A percentile compares a stretch with the other conserved stretches of the same genome.
phyloP scores from a whole-genome alignment of 345 rosid genomes.

The Populus nigra region DNA sequence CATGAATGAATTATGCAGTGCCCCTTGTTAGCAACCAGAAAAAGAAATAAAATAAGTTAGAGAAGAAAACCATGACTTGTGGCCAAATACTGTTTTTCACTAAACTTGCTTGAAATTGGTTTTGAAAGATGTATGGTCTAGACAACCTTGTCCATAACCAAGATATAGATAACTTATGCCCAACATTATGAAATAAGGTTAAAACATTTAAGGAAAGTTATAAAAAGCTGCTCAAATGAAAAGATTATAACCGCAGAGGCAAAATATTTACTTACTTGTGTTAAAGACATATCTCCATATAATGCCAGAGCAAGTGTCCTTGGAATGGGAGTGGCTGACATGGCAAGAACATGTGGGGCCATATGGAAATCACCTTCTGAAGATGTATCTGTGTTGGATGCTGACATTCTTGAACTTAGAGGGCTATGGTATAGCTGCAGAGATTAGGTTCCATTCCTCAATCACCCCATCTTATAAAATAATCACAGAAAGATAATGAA shows the following conservation, averaged over 20 bases:
- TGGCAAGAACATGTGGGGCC: conserved; percentile 97
- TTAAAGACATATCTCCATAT: conserved; percentile 85
- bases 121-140: no score
- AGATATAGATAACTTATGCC: neutral
- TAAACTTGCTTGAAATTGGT: no score
- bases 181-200: neutral
- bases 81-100: no score
- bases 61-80: no score
- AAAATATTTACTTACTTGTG: conserved; percentile 54
- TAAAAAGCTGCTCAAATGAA: neutral
- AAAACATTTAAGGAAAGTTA: neutral
- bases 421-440: conserved; percentile 66
- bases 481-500: conserved; percentile 15
- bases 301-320: conserved; percentile 93
- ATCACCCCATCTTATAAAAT: conserved; percentile 8
- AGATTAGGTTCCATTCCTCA: conserved; percentile 10
- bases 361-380: conserved; percentile 51
- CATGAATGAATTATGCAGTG: no score
- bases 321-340: conserved; percentile 97
- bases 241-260: conserved; percentile 6
- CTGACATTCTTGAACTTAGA: conserved; percentile 41
- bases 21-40: no score
- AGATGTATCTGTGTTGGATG: conserved; percentile 33
- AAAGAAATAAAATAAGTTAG: no score
- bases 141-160: neutral